These are phyloP conservation scores for Suillus clintonianus DNA, from an alignment of 768 basidiomycete species.

Conservation along the genomic window DNA sequence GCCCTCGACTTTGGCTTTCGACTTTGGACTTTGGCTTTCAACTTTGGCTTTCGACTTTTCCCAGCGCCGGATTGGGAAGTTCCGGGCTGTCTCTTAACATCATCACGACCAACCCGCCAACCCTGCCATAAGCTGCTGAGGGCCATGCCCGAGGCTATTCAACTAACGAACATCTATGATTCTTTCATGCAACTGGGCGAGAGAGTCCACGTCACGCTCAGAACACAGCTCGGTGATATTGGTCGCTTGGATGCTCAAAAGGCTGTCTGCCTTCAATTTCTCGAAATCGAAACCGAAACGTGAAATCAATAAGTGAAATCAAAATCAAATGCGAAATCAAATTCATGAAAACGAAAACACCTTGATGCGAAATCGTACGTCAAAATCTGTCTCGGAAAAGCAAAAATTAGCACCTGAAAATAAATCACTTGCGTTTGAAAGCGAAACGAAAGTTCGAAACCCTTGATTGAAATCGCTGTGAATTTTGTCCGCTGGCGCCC, in stretches of 20 bases:
- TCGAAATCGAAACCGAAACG: neutral
- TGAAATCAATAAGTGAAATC: too few species aligned
- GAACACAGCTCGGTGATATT: slow-evolving; percentile 2
- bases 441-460: too few species aligned
- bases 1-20: too few species aligned
- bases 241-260: neutral
- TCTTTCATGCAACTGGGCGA: neutral
- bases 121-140: neutral
- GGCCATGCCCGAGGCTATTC: neutral
- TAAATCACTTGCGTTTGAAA: too few species aligned
- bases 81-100: neutral
- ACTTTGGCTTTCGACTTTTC: neutral
- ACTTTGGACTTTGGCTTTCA: too few species aligned
- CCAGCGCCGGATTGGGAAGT: neutral
- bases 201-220: neutral
- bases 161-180: neutral
- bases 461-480: too few species aligned
- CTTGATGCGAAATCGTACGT: too few species aligned
- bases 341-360: too few species aligned
- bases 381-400: too few species aligned
- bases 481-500: too few species aligned
- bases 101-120: neutral
- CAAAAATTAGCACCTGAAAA: too few species aligned
- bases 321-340: too few species aligned
- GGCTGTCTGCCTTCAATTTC: neutral